Evolutionary conservation across 345 rosid species (phyloP).

Genomic region (Hevea brasiliensis): DNA sequence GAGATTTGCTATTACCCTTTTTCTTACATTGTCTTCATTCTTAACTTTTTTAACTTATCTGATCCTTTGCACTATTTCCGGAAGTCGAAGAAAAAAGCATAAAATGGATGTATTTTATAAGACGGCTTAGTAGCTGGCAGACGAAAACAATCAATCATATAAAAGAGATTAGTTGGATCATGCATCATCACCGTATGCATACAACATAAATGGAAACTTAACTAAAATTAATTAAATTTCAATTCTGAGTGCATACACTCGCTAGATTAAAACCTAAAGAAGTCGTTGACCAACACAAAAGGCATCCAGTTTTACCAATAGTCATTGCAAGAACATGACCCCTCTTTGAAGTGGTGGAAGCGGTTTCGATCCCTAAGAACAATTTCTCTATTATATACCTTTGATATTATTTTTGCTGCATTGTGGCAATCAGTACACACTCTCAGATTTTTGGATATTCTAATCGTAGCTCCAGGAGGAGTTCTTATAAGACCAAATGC

Average conservation of each 20-base stretch:
- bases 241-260: neutral
- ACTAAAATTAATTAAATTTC: neutral
- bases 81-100: no score
- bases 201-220: neutral
- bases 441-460: conserved; percentile 41
- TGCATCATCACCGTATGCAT: neutral
- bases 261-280: neutral
- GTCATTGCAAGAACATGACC: conserved; percentile 44
- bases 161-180: no score
- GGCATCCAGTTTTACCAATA: conserved; percentile 31
- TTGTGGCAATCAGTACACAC: conserved; percentile 45
- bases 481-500: conserved; percentile 41
- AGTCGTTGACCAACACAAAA: no score
- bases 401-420: conserved; percentile 36
- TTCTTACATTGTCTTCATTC: no score
- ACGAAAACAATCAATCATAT: no score
- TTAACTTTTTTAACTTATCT: no score
- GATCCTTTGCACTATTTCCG: no score
- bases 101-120: no score
- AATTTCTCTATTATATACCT: conserved; percentile 37
- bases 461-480: conserved; percentile 39
- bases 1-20: no score
- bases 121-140: no score
- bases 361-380: conserved; percentile 39
- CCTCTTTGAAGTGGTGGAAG: conserved; percentile 45